Conservation (phyloP, 2,329 filamentous ascomycete species). For the Neonectria coccinea region DNA sequence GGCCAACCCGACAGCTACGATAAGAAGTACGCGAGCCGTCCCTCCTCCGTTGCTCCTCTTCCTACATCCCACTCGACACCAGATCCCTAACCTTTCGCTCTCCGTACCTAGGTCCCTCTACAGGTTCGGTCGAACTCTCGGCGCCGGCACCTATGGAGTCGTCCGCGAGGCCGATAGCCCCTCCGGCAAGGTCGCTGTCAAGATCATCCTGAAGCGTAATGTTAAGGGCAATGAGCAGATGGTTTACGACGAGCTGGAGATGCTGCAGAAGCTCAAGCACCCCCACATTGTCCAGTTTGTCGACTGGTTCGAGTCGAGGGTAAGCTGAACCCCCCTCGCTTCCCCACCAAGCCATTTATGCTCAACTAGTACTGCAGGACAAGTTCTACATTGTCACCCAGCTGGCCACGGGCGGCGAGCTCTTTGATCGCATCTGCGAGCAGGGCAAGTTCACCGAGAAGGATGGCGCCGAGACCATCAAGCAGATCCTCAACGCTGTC, state of each 20-base stretch:
- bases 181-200: constrained; percentile 89
- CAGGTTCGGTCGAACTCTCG: constrained; percentile 90
- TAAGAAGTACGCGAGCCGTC: constrained; percentile 78
- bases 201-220: constrained; percentile 99
- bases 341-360: constrained; percentile 16
- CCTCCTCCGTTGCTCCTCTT: constrained; percentile 22
- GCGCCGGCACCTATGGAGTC: constrained; percentile 97
- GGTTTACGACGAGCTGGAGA: constrained; percentile 96
- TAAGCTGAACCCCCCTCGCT: constrained; percentile 56
- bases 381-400: constrained; percentile 99
- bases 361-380: constrained; percentile 69
- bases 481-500: constrained; percentile 91
- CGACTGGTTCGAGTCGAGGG: constrained; percentile 99
- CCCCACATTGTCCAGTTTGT: constrained; percentile 97
- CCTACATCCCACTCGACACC: constrained; percentile 31
- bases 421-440: constrained; percentile 98
- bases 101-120: constrained; percentile 80
- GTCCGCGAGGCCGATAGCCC: constrained; percentile 93
- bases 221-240: constrained; percentile 98
- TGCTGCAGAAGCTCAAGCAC: constrained; percentile 91
- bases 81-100: constrained; percentile 41
- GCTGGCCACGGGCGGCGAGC: constrained; percentile 92
- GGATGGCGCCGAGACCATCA: constrained; percentile 95
- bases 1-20: constrained; percentile 98
- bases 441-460: constrained; percentile 99